phyloP scores from a whole-genome alignment of 1,139 yeast species.

The Pichia sp. region DNA sequence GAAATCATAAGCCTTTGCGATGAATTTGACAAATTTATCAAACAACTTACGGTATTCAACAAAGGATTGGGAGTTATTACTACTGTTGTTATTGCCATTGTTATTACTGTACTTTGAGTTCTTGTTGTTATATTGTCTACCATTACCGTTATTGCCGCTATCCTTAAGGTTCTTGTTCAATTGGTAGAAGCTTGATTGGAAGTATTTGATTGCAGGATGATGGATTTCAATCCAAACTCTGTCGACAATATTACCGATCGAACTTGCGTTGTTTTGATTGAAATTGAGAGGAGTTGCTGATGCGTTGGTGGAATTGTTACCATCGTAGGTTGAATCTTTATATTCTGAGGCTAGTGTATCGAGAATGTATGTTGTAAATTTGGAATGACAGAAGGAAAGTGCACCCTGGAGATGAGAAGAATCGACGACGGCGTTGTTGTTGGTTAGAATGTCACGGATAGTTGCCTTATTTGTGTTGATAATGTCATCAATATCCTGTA shows the following conservation, averaged over 20 bases:
- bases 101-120: slow-evolving; percentile 19
- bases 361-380: slow-evolving; percentile 40
- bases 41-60: slow-evolving; percentile 60
- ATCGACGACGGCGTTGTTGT: slow-evolving; percentile 30
- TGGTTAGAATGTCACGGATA: slow-evolving; percentile 25
- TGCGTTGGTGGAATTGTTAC: slow-evolving; percentile 8
- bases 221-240: slow-evolving; percentile 60
- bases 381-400: slow-evolving; percentile 42
- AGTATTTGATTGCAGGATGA: slow-evolving; percentile 61
- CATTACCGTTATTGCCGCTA: background rate
- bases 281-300: slow-evolving; percentile 8
- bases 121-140: background rate
- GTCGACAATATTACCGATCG: slow-evolving; percentile 37
- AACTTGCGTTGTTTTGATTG: background rate
- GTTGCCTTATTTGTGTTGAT: slow-evolving; percentile 22
- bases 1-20: slow-evolving; percentile 45
- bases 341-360: slow-evolving; percentile 32
- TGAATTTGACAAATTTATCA: slow-evolving; percentile 48
- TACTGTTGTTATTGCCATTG: slow-evolving; percentile 14
- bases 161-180: slow-evolving; percentile 19
- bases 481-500: slow-evolving; percentile 21
- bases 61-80: slow-evolving; percentile 26
- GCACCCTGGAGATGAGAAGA: slow-evolving; percentile 47
- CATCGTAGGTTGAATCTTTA: background rate
- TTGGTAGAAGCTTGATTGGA: slow-evolving; percentile 41